Conservation (phyloP, 2,329 filamentous ascomycete species). For the Cyphellophora attinorum region DNA sequence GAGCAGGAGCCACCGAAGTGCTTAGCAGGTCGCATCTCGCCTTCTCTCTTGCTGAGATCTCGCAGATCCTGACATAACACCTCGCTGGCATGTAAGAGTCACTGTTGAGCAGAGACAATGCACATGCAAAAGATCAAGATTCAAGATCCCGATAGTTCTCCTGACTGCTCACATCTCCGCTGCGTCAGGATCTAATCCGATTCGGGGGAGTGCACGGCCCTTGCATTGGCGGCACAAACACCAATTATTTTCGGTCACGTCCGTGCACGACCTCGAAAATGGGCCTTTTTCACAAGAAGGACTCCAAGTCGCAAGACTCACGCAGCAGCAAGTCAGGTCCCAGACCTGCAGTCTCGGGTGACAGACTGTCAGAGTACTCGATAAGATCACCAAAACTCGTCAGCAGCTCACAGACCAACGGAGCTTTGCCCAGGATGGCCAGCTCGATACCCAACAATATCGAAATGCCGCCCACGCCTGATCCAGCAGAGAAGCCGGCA, state of each 20-base stretch:
- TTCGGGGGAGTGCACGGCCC: neutral
- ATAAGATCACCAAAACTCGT: constrained; percentile 17
- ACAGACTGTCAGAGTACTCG: constrained; percentile 16
- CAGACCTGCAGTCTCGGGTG: constrained; percentile 8
- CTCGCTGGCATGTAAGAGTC: too few relatives aligned
- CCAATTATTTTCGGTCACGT: constrained; percentile 4
- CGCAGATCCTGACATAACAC: too few relatives aligned
- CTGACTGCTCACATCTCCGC: too few relatives aligned
- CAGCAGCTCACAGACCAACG: constrained; percentile 6
- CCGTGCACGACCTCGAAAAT: constrained; percentile 33
- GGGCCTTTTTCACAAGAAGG: constrained; percentile 36
- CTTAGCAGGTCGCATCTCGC: too few relatives aligned
- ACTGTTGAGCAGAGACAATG: too few relatives aligned
- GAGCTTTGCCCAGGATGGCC: constrained; percentile 7
- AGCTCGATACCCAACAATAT: constrained; percentile 54
- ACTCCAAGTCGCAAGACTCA: constrained; percentile 25
- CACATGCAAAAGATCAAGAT: too few relatives aligned
- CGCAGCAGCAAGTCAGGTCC: constrained; percentile 5
- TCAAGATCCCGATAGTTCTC: too few relatives aligned
- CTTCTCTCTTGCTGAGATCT: too few relatives aligned
- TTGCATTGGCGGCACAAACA: constrained; percentile 2
- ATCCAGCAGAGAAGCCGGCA: constrained; percentile 78
- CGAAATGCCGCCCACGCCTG: constrained; percentile 72
- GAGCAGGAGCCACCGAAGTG: too few relatives aligned
- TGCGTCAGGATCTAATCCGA: too few relatives aligned